Conservation (phyloP, 2,329 filamentous ascomycete species). For the Eurotiales sp. region DNA sequence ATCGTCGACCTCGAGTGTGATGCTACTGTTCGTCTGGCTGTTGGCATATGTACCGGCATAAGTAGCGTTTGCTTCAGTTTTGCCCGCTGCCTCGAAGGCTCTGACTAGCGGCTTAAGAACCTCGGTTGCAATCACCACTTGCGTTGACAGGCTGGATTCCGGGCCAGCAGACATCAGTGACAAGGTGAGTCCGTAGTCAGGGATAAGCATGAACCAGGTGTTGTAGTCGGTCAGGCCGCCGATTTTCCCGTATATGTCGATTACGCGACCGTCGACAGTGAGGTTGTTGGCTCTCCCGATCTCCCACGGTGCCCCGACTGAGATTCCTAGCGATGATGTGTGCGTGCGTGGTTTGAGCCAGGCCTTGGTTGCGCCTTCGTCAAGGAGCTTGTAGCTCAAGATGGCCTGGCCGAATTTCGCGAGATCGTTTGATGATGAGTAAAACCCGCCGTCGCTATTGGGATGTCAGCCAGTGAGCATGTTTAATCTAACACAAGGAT, state of each 20-base stretch:
- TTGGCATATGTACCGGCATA: slow-evolving; percentile 2
- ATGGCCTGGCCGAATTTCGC: slow-evolving; percentile 42
- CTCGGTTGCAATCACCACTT: neutral
- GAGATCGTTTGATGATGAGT: slow-evolving; percentile 43
- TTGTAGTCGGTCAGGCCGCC: slow-evolving; percentile 25
- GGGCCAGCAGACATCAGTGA: neutral
- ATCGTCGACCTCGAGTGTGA: neutral
- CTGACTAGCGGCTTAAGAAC: slow-evolving; percentile 14
- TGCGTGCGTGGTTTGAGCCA: slow-evolving; percentile 44
- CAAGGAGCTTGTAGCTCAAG: slow-evolving; percentile 37
- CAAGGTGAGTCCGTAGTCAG: slow-evolving; percentile 16
- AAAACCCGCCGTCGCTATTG: slow-evolving; percentile 41
- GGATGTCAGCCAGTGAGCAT: too few relatives aligned
- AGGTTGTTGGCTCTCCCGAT: slow-evolving; percentile 19
- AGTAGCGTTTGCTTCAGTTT: slow-evolving; percentile 1
- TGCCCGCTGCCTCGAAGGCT: slow-evolving; percentile 21
- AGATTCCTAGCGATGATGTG: slow-evolving; percentile 36
- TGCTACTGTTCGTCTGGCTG: neutral
- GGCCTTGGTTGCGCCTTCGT: slow-evolving; percentile 35
- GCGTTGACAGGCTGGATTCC: neutral
- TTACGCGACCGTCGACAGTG: slow-evolving; percentile 14
- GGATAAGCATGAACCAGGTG: slow-evolving; percentile 21
- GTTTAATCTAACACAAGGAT: too few relatives aligned
- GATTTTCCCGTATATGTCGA: slow-evolving; percentile 24
- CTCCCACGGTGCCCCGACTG: slow-evolving; percentile 46